Base-by-base conservation (phyloP, 495 filamentous ascomycete species). In the Trypethelium eluteriae region DNA sequence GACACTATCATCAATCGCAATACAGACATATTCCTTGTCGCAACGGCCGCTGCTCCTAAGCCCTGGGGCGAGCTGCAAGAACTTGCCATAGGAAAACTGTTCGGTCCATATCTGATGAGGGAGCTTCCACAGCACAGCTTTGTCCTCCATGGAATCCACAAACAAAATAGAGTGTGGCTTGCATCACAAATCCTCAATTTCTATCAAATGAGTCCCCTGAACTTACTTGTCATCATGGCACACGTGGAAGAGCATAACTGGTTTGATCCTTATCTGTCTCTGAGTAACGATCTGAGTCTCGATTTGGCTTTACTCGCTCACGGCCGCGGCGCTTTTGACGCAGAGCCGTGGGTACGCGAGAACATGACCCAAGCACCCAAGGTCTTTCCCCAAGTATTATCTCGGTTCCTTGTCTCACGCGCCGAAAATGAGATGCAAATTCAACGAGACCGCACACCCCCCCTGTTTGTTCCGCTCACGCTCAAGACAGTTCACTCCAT, bases 231-330 rank as follows among this genome's bases (percentile, higher is more conserved):
- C 36, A 94, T 97, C 39, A 88, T 96, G 68, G 91, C 96, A 38
- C 88, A 91, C 69, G 89, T 90, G 16, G 76, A 86, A 49, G 85
- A 86, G 68, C 87, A 91, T 67, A 81, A 83, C 53, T 97, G 93
- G 92, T 81, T 96, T 9, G 88, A 93, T 12, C 86, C 90, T 68
- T 80, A 96, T 11, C 83, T 91, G 41, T 83, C 83, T 49, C 81
- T 92, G 39, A 85, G 84, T 2, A 93, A 87, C 69, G 88, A 86
- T 0, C 89, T 98, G 72, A 89, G 90, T 11, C 84, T 96, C 59
- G 94, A 99, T 76, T 84, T 99, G 63, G 89, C 91, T 12, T 89
- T 92, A 38, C 81, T 92, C 39, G 92, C 91, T n/a, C 92, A 96
- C 76, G 87, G 89, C 3, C 88, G 89, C 69, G 86, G 86, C 12